Base-by-base conservation (phyloP, 2,329 filamentous ascomycete genomes). In the Sporothrix brasiliensis region DNA sequence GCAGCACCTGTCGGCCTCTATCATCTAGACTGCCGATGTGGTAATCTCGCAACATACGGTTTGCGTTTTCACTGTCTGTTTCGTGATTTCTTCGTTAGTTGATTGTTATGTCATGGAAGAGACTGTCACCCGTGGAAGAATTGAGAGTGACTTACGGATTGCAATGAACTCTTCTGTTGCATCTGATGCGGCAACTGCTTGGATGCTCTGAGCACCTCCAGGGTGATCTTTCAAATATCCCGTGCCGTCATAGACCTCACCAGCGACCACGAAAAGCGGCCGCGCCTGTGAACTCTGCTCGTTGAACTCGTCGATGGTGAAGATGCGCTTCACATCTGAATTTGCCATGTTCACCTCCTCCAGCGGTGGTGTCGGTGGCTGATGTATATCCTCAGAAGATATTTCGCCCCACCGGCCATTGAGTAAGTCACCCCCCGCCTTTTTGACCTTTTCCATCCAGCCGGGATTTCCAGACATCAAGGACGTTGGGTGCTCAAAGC, bases 361-460 rank as follows among this genome's bases (percentile, higher is more conserved):
- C 6, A 82, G 83, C 10, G 80, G 79, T 74, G 67, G 54, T 6
- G 67, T 88, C 86, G 76, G 74, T 0, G 79, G 77, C 6, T 82
- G 81, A 67, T 83, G 75, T 67, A 80, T 78, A 27, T 80, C 80
- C 70, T 86, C 87, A 2, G 84, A 83, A 50, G 88, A 79, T 72
- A 83, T 88, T 77, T 96, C 92, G 9, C 93, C 94, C 93, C 94
- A 97, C 76, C 89, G 90, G 0, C 92, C 91, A 74, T 97, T 96
- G 7, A 85, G 83, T 21, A 97, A 82, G 76, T 97, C 89, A 0
- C 93, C 92, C 1, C 94, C 93, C 0, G 85, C 83, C 74, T 92
- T 93, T 79, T 96, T 97, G 30, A 95, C 90, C 19, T 90, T 85
- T 76, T 97, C 93, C 94, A 97, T 97, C 94, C 94, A 97, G 0